phyloP scores from a whole-genome alignment of 208 protist genomes.

The Plasmodiophora brassicae region DNA sequence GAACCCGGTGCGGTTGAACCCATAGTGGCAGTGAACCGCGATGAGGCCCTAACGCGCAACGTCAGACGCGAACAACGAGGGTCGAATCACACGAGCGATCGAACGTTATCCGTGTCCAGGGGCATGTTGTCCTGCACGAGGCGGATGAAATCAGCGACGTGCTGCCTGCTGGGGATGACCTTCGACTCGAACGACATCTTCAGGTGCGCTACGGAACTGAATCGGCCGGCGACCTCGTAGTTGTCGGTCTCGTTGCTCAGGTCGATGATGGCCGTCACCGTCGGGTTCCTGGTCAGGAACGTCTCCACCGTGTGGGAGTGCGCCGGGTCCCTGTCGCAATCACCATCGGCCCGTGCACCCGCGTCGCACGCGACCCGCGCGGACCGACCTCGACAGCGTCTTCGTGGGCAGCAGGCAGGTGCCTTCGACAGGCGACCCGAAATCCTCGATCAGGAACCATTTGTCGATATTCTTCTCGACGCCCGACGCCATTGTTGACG shows the following conservation, averaged over 20 bases:
- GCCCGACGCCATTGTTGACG: too few species aligned
- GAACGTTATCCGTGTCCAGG: neutral
- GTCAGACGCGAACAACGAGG: too few species aligned
- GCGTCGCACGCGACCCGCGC: neutral
- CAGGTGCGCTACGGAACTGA: neutral
- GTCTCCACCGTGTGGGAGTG: conserved; percentile 7
- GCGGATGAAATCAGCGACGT: neutral
- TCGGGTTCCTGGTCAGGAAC: neutral
- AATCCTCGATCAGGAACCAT: conserved; percentile 14
- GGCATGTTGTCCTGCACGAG: neutral
- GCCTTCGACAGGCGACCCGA: neutral
- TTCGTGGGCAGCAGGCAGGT: conserved; percentile 21
- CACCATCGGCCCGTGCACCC: neutral
- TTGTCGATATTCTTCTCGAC: conserved; percentile 34
- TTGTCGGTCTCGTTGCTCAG: neutral
- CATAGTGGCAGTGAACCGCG: conserved; percentile 14
- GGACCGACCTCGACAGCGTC: neutral
- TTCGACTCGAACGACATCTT: conserved; percentile 28
- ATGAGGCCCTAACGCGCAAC: conserved; percentile 3
- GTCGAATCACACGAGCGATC: neutral
- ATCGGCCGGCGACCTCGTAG: neutral
- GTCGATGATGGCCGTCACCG: conserved; percentile 7
- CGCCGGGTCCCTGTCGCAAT: neutral
- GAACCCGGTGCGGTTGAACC: conserved; percentile 16
- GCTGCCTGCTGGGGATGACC: neutral